Percentiles rank a stretch among this genome's conserved stretches.
phyloP scores from a whole-genome alignment of 768 basidiomycete genomes.

The Serendipita sp. region DNA sequence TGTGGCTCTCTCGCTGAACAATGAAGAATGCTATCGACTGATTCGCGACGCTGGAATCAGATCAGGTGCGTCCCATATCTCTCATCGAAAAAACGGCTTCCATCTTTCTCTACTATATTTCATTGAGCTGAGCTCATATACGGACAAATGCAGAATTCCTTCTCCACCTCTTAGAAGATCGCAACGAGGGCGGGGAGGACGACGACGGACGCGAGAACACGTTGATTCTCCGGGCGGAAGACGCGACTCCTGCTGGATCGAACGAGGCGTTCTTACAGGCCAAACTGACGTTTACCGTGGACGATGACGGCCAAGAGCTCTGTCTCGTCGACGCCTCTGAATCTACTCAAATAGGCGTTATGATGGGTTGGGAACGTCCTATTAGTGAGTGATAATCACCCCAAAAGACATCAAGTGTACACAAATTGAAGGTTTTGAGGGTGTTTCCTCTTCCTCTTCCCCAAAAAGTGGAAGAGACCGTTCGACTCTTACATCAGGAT shows the following conservation, averaged over 20 bases:
- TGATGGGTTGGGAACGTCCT: conserved; percentile 96
- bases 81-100: too few species aligned
- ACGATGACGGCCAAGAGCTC: conserved; percentile 65
- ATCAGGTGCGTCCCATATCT: conserved; percentile 34
- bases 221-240: conserved; percentile 32
- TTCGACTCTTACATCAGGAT: conserved; percentile 39
- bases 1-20: conserved; percentile 74
- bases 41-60: conserved; percentile 91
- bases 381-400: conserved; percentile 43
- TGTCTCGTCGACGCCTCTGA: conserved; percentile 47
- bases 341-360: conserved; percentile 79
- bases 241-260: conserved; percentile 43
- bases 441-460: conserved; percentile 18
- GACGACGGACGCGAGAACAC: conserved; percentile 12
- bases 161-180: conserved; percentile 35
- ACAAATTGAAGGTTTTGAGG: not conserved
- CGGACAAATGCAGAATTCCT: conserved; percentile 43
- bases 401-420: not conserved
- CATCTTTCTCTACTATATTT: conserved; percentile 7
- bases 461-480: conserved; percentile 57
- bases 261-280: conserved; percentile 57
- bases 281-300: conserved; percentile 47
- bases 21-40: conserved; percentile 50
- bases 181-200: conserved; percentile 8
- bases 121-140: not conserved